A percentile compares a stretch with the other conserved stretches of the same genome.
Evolutionary conservation across 345 rosid genomes (phyloP).

Genomic region (Salix exigua): DNA sequence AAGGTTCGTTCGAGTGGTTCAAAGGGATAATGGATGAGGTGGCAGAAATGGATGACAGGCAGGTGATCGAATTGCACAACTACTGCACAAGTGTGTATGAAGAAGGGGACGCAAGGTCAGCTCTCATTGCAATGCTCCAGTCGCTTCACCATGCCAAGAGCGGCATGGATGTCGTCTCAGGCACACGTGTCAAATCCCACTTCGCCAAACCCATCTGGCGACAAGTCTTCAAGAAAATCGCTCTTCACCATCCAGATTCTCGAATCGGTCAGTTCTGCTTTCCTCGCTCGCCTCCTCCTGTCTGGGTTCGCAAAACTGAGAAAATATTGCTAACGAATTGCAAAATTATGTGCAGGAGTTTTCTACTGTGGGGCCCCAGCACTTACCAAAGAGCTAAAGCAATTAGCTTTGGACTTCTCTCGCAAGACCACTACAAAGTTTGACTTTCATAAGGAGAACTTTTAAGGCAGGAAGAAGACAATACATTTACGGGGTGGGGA

Average conservation of each 20-base stretch:
- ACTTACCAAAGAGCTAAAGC: slow-evolving; percentile 52
- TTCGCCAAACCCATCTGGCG: slow-evolving; percentile 90
- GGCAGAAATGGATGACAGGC: slow-evolving; percentile 68
- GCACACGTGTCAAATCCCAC: slow-evolving; percentile 80
- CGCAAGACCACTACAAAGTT: slow-evolving; percentile 80
- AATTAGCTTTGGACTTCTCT: slow-evolving; percentile 71
- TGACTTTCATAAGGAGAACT: slow-evolving; percentile 89
- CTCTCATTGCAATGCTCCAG: slow-evolving; percentile 84
- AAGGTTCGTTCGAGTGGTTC: slow-evolving; percentile 95
- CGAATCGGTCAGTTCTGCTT: slow-evolving; percentile 55
- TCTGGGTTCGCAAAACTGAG: neutral
- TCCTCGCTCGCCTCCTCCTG: neutral
- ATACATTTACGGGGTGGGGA: neutral
- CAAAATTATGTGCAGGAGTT: slow-evolving; percentile 53
- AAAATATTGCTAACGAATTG: neutral
- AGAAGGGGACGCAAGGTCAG: slow-evolving; percentile 88
- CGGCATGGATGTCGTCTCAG: slow-evolving; percentile 84
- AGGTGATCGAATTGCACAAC: slow-evolving; percentile 70
- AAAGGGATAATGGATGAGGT: slow-evolving; percentile 91
- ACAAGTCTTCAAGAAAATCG: slow-evolving; percentile 74
- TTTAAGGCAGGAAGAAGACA: slow-evolving; percentile 25
- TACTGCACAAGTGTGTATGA: slow-evolving; percentile 93
- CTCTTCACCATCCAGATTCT: slow-evolving; percentile 49
- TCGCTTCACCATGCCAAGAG: slow-evolving; percentile 77
- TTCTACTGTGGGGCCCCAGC: slow-evolving; percentile 89